Evolutionary conservation across 371 early-diverging fungal genomes (phyloP), one percentile per base, ranked within the genome.

Genomic region (Sporodiniella umbellata): DNA sequence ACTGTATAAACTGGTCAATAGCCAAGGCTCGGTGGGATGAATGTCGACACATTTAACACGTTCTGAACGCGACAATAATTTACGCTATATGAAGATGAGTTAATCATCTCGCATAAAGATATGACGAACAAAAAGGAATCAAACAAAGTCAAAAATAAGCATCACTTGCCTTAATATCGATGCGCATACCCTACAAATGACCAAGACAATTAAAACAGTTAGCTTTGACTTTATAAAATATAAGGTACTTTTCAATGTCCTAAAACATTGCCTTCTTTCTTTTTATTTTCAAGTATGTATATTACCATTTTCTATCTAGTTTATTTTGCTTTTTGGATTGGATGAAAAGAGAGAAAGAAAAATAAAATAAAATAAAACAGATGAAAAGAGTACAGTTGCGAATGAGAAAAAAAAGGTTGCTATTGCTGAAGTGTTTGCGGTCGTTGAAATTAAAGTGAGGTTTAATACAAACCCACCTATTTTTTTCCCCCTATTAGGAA

Each of bases 1-100:
- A 68, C 94, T 95, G 75, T 99, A 99, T 55, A 98, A 88, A 54
- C 93, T 88, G 21, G 95, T 89, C 47, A 99, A 79, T 35, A 99
- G 80, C 98, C 98, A 99, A 31, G 99, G 99, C 68, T 99, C 96
- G 21, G 96, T 94, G 15, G 99, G 99, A 75, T 99, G 99, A 68
- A 99, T 92, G 76, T 99, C 99, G 51, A 99, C 86, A 53, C 93
- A 89, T 78, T 98, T 98, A 51, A 98, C 98, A 66, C 99, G 89
- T 72, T 95, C 96, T 22, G 95, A 94, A 61, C 92, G 89, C 62
- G 90, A 86, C 53, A 88, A 67, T 37, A 91, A 70, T 62, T 83
- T 86, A 68, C 81, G 80, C 86, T 86, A 57, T 45, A 6, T 8
- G 33, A 33, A 33, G 14, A 38, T 18, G 18, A 10, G 8, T 44